A percentile compares a stretch with the other conserved stretches of the same genome.
Evolutionary conservation across 345 rosid species (phyloP).

Genomic region (Excoecaria agallocha): DNA sequence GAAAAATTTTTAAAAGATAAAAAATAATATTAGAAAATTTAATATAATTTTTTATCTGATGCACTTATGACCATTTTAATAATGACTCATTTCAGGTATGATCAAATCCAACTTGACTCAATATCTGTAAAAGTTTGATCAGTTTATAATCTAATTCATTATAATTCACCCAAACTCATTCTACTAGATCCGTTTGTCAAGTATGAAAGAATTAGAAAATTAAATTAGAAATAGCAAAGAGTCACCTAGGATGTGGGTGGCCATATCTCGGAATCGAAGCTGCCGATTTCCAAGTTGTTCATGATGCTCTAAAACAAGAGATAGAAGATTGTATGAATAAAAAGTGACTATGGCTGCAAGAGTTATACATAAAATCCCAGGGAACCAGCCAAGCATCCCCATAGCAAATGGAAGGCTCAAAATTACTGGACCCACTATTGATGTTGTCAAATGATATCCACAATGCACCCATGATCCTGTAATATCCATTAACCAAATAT

Average conservation of each 20-base stretch:
- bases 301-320: constrained; percentile 40
- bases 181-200: too few species aligned
- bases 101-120: too few species aligned
- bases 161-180: too few species aligned
- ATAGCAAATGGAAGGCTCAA: constrained; percentile 41
- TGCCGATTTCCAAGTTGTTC: constrained; percentile 33
- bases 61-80: too few species aligned
- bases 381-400: constrained; percentile 31
- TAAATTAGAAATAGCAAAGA: too few species aligned
- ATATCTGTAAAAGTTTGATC: too few species aligned
- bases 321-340: constrained; percentile 37
- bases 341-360: constrained; percentile 37
- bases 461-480: constrained; percentile 43
- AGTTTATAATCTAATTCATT: too few species aligned
- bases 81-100: too few species aligned
- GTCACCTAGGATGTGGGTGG: constrained; percentile 37
- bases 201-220: too few species aligned
- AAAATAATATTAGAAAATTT: too few species aligned
- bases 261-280: constrained; percentile 48
- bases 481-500: background rate
- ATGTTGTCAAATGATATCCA: constrained; percentile 44
- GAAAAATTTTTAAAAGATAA: too few species aligned
- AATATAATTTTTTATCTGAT: too few species aligned
- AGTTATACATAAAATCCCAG: constrained; percentile 23
- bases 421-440: constrained; percentile 37